Evolutionary conservation across 495 filamentous ascomycete genomes (phyloP).

Genomic region (Penicillium cinerascens): DNA sequence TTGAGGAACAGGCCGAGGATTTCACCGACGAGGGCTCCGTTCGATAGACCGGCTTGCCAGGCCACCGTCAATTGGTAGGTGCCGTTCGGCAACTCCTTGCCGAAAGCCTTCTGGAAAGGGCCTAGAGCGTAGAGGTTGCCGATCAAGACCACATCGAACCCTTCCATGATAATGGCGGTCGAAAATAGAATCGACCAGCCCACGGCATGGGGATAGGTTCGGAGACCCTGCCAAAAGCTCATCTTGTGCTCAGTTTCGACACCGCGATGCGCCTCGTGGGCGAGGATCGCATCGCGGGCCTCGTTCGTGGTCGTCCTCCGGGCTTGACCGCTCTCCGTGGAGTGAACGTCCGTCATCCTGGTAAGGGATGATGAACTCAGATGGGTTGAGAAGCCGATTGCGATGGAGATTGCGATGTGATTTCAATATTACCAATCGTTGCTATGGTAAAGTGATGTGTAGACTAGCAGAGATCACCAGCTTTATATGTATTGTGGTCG

Average conservation of each 20-base stretch:
- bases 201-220: constrained; percentile 39
- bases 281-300: not conserved
- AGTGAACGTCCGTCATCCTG: too few species aligned
- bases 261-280: not conserved
- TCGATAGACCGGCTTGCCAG: constrained; percentile 65
- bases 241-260: constrained; percentile 2
- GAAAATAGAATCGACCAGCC: constrained; percentile 45
- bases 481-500: too few species aligned
- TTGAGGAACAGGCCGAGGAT: constrained; percentile 64
- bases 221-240: not conserved
- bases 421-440: too few species aligned
- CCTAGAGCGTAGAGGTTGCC: constrained; percentile 20
- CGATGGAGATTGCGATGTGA: too few species aligned
- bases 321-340: too few species aligned
- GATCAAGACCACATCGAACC: constrained; percentile 43
- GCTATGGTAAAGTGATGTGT: too few species aligned
- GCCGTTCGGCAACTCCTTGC: constrained; percentile 21
- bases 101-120: constrained; percentile 17
- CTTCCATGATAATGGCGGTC: constrained; percentile 48
- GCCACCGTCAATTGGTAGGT: constrained; percentile 36
- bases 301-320: not conserved
- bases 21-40: constrained; percentile 54
- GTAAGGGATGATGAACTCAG: too few species aligned
- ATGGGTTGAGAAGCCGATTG: too few species aligned
- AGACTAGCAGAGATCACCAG: too few species aligned